Evolutionary conservation across 305 asterid genomes (phyloP), one percentile per base, ranked within the genome.

Genomic region (Andrographis paniculata): DNA sequence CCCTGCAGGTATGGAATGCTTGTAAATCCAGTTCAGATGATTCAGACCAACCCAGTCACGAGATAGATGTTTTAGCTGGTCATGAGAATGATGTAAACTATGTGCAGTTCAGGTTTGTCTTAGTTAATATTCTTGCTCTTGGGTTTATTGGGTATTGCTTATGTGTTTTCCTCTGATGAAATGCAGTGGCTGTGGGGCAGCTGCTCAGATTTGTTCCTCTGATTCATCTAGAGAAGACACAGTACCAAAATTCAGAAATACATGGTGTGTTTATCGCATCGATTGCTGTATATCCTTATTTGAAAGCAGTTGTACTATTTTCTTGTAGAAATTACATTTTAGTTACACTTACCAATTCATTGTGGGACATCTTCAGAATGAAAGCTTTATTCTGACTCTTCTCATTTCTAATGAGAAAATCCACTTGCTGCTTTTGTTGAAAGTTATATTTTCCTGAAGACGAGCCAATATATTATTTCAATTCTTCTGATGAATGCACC

Each of bases 21-120:
- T 81, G 87, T 68, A 87, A 87, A 68, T 69, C 81, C 56, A 73
- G 67, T 48, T 33, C 79, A 45, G 96, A 81, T 60, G 96, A 83
- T 58, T 60, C 87, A 11, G 93, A 72, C 63, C 93, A 76, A 67
- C 99, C 96, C 59, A 91, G 72, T 71, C 95, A 87, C 72, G 99
- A 91, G 72, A 80, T 87, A 64, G 95, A 91, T 45, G 60, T 91
- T 58, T 74, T 91, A 58, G 72, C 91, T 66, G 99, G 99, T 42
- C 99, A 91, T 62, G 99, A 91, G 81, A 87, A 91, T 69, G 99
- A 91, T 69, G 99, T 91, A 61, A 91, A 91, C 66, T 91, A 83
- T 60, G 99, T 87, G 67, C 96, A 91, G 67, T 91, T 91, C 84
- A 91, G 99, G 99, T 91, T 70, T 56, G 87, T 63, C 57, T 53